A percentile compares a stretch with the other conserved stretches of the same genome.
Evolutionary conservation across 2,329 filamentous ascomycete genomes (phyloP).

Genomic region (Scedosporium boydii): DNA sequence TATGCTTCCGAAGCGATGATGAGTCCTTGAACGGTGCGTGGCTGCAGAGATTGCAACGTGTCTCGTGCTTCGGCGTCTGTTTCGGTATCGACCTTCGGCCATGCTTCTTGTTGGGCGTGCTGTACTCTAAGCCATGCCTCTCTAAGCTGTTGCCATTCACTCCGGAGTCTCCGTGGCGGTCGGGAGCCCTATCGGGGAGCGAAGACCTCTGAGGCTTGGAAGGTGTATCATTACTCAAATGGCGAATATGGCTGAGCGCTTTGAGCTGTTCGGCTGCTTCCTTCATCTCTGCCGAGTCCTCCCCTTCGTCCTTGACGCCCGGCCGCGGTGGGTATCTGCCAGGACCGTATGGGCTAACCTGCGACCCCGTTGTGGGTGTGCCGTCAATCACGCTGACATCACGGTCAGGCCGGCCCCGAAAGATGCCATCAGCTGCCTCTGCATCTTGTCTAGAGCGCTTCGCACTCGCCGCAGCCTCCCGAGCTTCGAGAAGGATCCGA

Average conservation of each 20-base stretch:
- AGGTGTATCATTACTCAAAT: conserved; percentile 35
- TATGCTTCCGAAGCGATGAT: conserved; percentile 56
- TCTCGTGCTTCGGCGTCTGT: conserved; percentile 46
- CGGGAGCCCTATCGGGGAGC: conserved; percentile 27
- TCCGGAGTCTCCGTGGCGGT: conserved; percentile 16
- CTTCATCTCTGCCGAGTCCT: conserved; percentile 61
- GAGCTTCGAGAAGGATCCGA: conserved; percentile 44
- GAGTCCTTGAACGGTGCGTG: conserved; percentile 59
- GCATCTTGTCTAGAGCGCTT: neutral
- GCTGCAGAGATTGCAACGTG: conserved; percentile 50
- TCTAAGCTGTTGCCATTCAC: neutral
- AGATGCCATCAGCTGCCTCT: neutral
- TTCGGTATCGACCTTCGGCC: conserved; percentile 37
- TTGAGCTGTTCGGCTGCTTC: conserved; percentile 59
- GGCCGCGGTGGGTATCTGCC: neutral
- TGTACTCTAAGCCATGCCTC: conserved; percentile 7
- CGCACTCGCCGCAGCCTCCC: conserved; percentile 30
- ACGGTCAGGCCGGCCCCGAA: neutral
- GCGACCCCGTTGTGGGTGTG: conserved; percentile 6
- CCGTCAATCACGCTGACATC: neutral
- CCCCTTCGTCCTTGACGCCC: conserved; percentile 26
- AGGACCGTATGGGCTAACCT: conserved; percentile 8
- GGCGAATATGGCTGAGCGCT: conserved; percentile 53
- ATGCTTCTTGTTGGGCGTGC: conserved; percentile 12
- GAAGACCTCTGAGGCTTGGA: conserved; percentile 15